Conservation (phyloP, 2,329 filamentous ascomycete genomes). For the Phaeophleospora eucalypticola region DNA sequence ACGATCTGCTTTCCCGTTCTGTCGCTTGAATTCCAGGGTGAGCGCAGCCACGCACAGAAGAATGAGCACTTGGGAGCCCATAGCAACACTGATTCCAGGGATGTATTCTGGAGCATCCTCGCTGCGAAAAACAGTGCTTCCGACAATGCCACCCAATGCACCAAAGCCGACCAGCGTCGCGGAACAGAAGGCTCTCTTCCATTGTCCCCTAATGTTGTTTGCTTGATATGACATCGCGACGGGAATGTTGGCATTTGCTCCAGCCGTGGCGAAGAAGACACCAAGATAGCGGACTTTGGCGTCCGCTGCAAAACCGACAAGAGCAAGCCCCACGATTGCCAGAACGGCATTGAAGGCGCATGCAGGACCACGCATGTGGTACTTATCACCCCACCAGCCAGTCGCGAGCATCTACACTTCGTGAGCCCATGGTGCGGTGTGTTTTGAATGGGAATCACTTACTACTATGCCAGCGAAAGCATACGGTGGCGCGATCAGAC, state of each 20-base stretch:
- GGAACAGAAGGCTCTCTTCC: slow-evolving; percentile 63
- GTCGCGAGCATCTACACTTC: slow-evolving; percentile 38
- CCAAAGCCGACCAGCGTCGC: slow-evolving; percentile 9
- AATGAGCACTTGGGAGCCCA: slow-evolving; percentile 27
- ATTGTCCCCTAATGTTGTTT: slow-evolving; percentile 83
- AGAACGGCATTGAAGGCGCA: slow-evolving; percentile 62
- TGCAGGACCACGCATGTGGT: slow-evolving; percentile 61
- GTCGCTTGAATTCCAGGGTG: slow-evolving; percentile 30
- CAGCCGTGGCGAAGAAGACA: slow-evolving; percentile 68
- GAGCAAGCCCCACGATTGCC: slow-evolving; percentile 60
- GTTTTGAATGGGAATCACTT: slow-evolving; percentile 53
- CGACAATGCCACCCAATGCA: slow-evolving; percentile 61
- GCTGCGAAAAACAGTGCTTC: slow-evolving; percentile 7
- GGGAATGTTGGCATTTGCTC: slow-evolving; percentile 73
- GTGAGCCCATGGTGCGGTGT: slow-evolving; percentile 4
- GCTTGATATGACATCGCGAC: slow-evolving; percentile 73
- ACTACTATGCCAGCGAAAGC: slow-evolving; percentile 62
- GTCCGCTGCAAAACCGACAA: slow-evolving; percentile 64
- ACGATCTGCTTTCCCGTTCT: slow-evolving; percentile 37
- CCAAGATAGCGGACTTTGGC: slow-evolving; percentile 64
- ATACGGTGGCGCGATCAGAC: slow-evolving; percentile 67
- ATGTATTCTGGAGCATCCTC: slow-evolving; percentile 19
- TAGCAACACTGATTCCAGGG: slow-evolving; percentile 28
- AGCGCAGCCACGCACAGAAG: slow-evolving; percentile 32
- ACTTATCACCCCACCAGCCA: slow-evolving; percentile 62